phyloP scores from a whole-genome alignment of 2,329 filamentous ascomycete species.

The Aspergillus niger region DNA sequence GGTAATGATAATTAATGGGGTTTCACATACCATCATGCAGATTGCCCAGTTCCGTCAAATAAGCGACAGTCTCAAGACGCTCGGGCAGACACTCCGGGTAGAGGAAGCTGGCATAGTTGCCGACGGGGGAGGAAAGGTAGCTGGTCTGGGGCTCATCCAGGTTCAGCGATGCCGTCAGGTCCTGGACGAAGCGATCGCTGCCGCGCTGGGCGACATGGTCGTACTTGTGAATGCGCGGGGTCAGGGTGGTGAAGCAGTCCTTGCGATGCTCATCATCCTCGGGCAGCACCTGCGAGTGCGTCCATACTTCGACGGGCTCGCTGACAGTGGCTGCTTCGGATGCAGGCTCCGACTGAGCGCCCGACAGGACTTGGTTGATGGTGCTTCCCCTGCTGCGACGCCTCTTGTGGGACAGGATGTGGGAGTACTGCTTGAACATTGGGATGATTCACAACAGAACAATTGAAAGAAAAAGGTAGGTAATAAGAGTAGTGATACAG shows the following conservation, averaged over 20 bases:
- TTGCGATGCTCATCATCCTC: slow-evolving; percentile 8
- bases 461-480: not conserved
- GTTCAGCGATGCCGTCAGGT: slow-evolving; percentile 9
- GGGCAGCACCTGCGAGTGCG: slow-evolving; percentile 11
- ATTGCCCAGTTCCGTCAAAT: slow-evolving; percentile 15
- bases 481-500: not conserved
- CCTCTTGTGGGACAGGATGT: slow-evolving; percentile 17
- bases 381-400: slow-evolving; percentile 16
- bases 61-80: slow-evolving; percentile 13
- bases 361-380: slow-evolving; percentile 9
- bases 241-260: slow-evolving; percentile 14
- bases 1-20: too few species aligned
- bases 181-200: slow-evolving; percentile 16
- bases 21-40: slow-evolving; percentile 14
- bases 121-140: slow-evolving; percentile 15
- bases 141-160: slow-evolving; percentile 9
- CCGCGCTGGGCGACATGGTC: slow-evolving; percentile 18
- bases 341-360: slow-evolving; percentile 11
- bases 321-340: slow-evolving; percentile 6
- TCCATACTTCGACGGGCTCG: slow-evolving; percentile 17
- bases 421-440: slow-evolving; percentile 18
- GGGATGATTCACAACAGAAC: not conserved
- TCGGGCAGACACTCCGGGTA: slow-evolving; percentile 18
- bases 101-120: slow-evolving; percentile 18
- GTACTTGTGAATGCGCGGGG: slow-evolving; percentile 15